Conservation (phyloP, 208 protist species). For the Vickermania ingenoplastis region DNA sequence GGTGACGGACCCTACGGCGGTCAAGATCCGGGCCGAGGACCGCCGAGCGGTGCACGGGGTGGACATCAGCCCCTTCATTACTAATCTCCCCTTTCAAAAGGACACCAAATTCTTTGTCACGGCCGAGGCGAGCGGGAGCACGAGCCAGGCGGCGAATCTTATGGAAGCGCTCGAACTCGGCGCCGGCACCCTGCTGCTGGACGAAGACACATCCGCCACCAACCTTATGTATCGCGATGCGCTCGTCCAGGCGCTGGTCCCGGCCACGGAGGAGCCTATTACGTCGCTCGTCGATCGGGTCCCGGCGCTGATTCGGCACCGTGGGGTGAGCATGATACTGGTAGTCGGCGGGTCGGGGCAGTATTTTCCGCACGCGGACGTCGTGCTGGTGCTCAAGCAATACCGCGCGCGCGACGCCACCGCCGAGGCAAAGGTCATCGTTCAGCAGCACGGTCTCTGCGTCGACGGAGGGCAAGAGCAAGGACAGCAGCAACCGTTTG, state of each 20-base stretch:
- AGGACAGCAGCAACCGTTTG: neutral
- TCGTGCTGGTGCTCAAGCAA: slow-evolving; percentile 79
- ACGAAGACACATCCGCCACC: slow-evolving; percentile 95
- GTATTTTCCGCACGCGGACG: slow-evolving; percentile 87
- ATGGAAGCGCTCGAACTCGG: slow-evolving; percentile 92
- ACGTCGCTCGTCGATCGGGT: slow-evolving; percentile 82
- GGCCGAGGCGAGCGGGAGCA: slow-evolving; percentile 84
- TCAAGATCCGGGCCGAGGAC: slow-evolving; percentile 93
- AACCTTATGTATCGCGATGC: slow-evolving; percentile 95
- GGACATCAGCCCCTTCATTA: slow-evolving; percentile 92
- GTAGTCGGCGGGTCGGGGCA: slow-evolving; percentile 90
- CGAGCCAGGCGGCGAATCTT: slow-evolving; percentile 89
- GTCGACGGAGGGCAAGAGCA: neutral
- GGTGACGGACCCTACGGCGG: slow-evolving; percentile 61
- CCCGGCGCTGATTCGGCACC: slow-evolving; percentile 41
- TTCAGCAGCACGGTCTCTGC: neutral
- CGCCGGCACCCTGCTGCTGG: slow-evolving; percentile 76
- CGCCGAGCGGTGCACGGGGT: slow-evolving; percentile 76
- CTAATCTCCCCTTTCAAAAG: slow-evolving; percentile 77
- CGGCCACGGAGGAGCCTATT: slow-evolving; percentile 86
- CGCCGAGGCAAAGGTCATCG: slow-evolving; percentile 47
- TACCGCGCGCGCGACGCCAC: slow-evolving; percentile 80
- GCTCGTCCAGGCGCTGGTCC: slow-evolving; percentile 87
- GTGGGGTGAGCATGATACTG: slow-evolving; percentile 72
- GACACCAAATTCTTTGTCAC: slow-evolving; percentile 61